Evolutionary conservation across 768 basidiomycete species (phyloP), one percentile per base, ranked within the genome.

Genomic region (Clathrus columnatus): DNA sequence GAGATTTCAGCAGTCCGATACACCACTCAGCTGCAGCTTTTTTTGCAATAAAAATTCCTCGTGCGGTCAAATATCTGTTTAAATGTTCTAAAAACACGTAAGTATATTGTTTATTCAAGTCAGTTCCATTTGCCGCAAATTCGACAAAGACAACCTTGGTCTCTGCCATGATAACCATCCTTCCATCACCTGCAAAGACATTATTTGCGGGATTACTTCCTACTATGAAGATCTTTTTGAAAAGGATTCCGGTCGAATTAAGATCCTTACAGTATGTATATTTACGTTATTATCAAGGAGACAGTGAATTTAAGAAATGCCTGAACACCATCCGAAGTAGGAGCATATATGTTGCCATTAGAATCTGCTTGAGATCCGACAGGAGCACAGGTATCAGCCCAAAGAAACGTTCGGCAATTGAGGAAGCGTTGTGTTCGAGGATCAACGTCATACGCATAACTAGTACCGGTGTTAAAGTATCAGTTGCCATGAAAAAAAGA

Each of bases 391-490:
- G 82, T 72, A 57, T 87, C 85, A 7, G 70, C 63, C 59, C 80
- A 86, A 0, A 85, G 84, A 60, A 88, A 84, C 16, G 85, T 74
- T 5, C 84, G 76, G 21, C 83, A 76, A 62, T 86, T 81, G 47
- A 48, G 64, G 63, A 87, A 83, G 4, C 72, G 65, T 32, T 80
- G 74, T 0, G 78, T 78, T 30, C 60, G 68, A 11, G 74, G 67
- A 61, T 84, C 79, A 24, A 89, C 80, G 61, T 88, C 84, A 61
- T 76, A 88, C 6, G 76, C 79, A 60, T 87, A 87, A 43, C 84
- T 87, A 60, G 1, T 57, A 18, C 7, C 10, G 8, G 4, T 20
- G 17, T 2, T 32, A 18, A 29, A 7, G 29, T n/a, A 41, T 14
- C 52, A 46, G 18, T 24, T 24, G 45, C 30, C 11, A 17, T 21